These are phyloP conservation scores for Ephemerocybe angulata DNA, from an alignment of 768 basidiomycete species.

Conservation along the genomic window DNA sequence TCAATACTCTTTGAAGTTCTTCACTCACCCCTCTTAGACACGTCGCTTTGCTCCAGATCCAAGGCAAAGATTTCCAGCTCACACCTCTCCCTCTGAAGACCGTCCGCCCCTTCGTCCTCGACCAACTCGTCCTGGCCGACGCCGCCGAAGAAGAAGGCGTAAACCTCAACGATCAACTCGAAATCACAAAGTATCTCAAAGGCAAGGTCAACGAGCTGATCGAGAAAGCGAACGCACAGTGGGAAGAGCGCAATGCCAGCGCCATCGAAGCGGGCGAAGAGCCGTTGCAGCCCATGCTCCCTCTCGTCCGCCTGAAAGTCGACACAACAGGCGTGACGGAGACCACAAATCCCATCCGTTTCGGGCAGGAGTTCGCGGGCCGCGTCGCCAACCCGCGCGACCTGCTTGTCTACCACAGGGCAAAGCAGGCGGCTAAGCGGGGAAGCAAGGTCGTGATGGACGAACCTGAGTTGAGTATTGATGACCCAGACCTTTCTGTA, in stretches of 20 bases:
- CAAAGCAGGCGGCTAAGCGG: slow-evolving; percentile 57
- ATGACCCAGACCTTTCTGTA: slow-evolving; percentile 62
- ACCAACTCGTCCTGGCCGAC: slow-evolving; percentile 72
- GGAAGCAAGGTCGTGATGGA: slow-evolving; percentile 62
- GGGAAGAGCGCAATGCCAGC: slow-evolving; percentile 69
- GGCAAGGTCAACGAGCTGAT: slow-evolving; percentile 76
- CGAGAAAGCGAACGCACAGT: slow-evolving; percentile 67
- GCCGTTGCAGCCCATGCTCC: slow-evolving; percentile 69
- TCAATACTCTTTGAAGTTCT: background rate
- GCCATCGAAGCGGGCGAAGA: slow-evolving; percentile 62
- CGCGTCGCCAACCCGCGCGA: slow-evolving; percentile 93
- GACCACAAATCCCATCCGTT: slow-evolving; percentile 93
- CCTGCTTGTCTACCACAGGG: slow-evolving; percentile 84
- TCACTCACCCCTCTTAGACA: slow-evolving; percentile 51
- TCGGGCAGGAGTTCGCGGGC: slow-evolving; percentile 93
- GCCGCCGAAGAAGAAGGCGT: slow-evolving; percentile 74
- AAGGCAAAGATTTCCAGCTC: slow-evolving; percentile 83
- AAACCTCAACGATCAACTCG: slow-evolving; percentile 77
- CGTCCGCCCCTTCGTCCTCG: slow-evolving; percentile 91
- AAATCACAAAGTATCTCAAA: slow-evolving; percentile 78
- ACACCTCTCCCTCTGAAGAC: slow-evolving; percentile 85
- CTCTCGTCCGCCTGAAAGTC: slow-evolving; percentile 84
- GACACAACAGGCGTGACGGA: slow-evolving; percentile 89
- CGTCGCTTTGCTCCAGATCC: slow-evolving; percentile 84
- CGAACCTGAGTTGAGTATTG: slow-evolving; percentile 76